These are phyloP conservation scores for Earliella scabrosa DNA, from an alignment of 1,284 basidiomycete species.

Conservation along the genomic window DNA sequence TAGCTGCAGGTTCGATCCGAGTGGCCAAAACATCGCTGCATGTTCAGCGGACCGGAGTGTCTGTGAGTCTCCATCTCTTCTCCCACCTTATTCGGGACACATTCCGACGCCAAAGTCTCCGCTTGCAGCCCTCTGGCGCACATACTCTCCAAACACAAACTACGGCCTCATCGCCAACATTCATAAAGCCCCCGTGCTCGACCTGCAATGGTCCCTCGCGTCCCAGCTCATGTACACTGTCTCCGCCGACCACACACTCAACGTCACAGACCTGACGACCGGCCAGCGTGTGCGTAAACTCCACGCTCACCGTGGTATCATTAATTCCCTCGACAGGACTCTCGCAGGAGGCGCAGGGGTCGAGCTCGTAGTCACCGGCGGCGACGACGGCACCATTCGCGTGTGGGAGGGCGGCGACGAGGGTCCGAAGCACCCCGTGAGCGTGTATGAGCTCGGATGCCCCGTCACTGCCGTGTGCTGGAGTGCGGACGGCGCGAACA, in stretches of 20 bases:
- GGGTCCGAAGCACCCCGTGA: slow-evolving; percentile 76
- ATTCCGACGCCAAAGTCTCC: neutral
- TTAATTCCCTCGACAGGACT: slow-evolving; percentile 87
- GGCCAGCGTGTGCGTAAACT: slow-evolving; percentile 78
- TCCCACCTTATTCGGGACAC: neutral
- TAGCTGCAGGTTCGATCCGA: slow-evolving; percentile 81
- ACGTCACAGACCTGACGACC: slow-evolving; percentile 74
- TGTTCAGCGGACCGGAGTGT: slow-evolving; percentile 81
- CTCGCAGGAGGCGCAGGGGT: slow-evolving; percentile 80
- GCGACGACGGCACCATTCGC: slow-evolving; percentile 88
- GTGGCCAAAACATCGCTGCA: slow-evolving; percentile 82
- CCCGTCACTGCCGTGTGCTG: slow-evolving; percentile 93
- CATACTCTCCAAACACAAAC: slow-evolving; percentile 82
- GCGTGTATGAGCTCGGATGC: slow-evolving; percentile 82
- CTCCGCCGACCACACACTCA: slow-evolving; percentile 83
- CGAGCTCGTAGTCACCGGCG: slow-evolving; percentile 83
- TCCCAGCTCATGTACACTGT: slow-evolving; percentile 78
- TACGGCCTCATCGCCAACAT: slow-evolving; percentile 76
- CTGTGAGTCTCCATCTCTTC: slow-evolving; percentile 53
- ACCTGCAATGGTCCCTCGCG: slow-evolving; percentile 81
- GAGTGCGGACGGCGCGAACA: slow-evolving; percentile 85
- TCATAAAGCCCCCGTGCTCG: slow-evolving; percentile 80
- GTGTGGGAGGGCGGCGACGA: slow-evolving; percentile 87
- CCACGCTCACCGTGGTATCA: slow-evolving; percentile 85
- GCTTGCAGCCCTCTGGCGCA: slow-evolving; percentile 72